These are phyloP conservation scores for Geotrichum fermentans DNA, from an alignment of 1,139 yeast genomes.

Conservation along the genomic window DNA sequence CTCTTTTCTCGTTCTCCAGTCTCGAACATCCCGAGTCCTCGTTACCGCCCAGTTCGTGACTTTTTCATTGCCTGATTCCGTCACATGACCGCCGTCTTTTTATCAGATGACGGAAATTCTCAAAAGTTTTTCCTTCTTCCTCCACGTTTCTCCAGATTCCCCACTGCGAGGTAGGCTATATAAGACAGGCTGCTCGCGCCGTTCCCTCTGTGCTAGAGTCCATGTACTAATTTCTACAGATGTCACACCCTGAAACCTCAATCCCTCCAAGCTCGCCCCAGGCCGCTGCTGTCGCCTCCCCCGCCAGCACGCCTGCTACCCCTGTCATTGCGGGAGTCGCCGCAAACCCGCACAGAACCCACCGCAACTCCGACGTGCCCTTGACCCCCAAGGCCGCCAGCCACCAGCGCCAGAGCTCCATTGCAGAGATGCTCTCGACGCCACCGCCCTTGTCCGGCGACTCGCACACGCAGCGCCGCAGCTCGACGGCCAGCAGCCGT, in stretches of 20 bases:
- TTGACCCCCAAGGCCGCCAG: conserved; percentile 4
- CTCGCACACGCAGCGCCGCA: not conserved
- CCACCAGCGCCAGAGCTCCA: conserved; percentile 10
- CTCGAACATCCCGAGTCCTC: too few relatives aligned
- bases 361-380: not conserved
- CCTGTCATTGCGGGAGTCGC: too few relatives aligned
- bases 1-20: too few relatives aligned
- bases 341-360: conserved; percentile 6
- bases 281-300: too few relatives aligned
- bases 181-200: too few relatives aligned
- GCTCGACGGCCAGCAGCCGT: conserved; percentile 8
- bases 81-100: conserved; percentile 6
- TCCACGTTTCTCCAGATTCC: not conserved
- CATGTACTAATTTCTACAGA: too few relatives aligned
- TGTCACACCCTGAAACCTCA: not conserved
- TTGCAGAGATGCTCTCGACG: conserved; percentile 7
- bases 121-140: not conserved
- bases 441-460: conserved; percentile 5
- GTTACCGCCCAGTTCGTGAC: too few relatives aligned
- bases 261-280: too few relatives aligned
- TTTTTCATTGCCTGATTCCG: conserved; percentile 8
- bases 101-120: not conserved
- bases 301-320: too few relatives aligned
- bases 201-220: too few relatives aligned
- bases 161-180: too few relatives aligned